Conservation (phyloP, 179 eudicot genomes). For the Camellia oleifera region DNA sequence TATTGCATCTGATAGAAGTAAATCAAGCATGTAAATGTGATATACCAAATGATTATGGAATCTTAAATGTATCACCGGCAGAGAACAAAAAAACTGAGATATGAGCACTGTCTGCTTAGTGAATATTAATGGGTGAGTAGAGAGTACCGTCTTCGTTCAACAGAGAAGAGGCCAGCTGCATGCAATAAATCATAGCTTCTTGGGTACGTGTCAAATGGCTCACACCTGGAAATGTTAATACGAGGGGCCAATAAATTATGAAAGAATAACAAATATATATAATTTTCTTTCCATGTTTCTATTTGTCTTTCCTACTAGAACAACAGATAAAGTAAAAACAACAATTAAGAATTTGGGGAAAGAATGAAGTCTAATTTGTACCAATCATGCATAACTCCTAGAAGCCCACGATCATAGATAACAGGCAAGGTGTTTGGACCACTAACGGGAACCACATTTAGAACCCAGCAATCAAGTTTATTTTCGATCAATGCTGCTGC, state of each 20-base stretch:
- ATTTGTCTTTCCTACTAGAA: background rate
- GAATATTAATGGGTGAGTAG: background rate
- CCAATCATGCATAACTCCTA: constrained; percentile 99
- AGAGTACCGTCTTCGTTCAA: constrained; percentile 67
- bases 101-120: background rate
- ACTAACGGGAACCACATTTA: constrained; percentile 91
- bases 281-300: background rate
- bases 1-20: constrained; percentile 62
- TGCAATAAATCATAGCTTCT: constrained; percentile 93
- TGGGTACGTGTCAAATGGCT: constrained; percentile 98
- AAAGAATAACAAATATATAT: background rate
- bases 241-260: background rate
- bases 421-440: constrained; percentile 93
- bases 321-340: background rate
- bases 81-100: background rate
- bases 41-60: background rate
- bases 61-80: background rate
- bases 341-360: constrained; percentile 1
- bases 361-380: constrained; percentile 21
- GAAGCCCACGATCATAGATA: constrained; percentile 89
- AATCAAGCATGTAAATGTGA: background rate
- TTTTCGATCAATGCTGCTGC: constrained; percentile 76
- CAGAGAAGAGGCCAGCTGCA: constrained; percentile 88
- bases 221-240: constrained; percentile 62
- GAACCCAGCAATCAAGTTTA: constrained; percentile 80